phyloP scores from a whole-genome alignment of 148 eudicot species.

The Silene uniflora region DNA sequence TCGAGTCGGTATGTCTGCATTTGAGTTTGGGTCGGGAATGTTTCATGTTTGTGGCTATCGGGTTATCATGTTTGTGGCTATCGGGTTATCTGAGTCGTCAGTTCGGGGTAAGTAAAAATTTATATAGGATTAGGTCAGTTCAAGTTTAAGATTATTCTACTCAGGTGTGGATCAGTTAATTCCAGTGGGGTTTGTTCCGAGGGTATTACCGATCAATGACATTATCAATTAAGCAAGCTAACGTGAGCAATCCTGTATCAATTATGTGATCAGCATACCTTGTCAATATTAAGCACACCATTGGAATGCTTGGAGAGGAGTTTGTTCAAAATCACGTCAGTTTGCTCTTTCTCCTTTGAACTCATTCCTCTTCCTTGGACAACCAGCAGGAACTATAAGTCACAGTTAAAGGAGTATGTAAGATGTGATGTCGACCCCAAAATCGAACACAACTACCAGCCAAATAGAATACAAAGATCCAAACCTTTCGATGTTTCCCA shows the following conservation, averaged over 20 bases:
- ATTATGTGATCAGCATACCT: slow-evolving; percentile 37
- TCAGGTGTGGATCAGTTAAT: no score
- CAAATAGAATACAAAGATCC: not conserved
- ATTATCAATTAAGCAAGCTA: no score
- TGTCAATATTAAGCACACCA: slow-evolving; percentile 65
- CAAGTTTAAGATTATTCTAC: no score
- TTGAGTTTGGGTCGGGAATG: no score
- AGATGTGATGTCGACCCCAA: not conserved
- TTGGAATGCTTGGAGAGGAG: slow-evolving; percentile 71
- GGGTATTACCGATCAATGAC: not conserved
- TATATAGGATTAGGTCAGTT: no score
- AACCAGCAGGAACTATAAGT: slow-evolving; percentile 69
- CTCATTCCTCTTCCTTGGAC: slow-evolving; percentile 96
- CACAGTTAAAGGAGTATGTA: not conserved
- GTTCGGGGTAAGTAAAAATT: no score
- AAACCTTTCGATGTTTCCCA: slow-evolving; percentile 83
- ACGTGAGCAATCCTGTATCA: not conserved
- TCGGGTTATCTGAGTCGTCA: no score
- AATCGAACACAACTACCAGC: not conserved
- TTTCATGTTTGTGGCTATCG: no score
- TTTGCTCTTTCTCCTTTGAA: slow-evolving; percentile 68
- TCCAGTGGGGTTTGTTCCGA: no score
- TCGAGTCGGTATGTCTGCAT: no score
- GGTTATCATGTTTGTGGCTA: no score
- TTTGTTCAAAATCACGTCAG: slow-evolving; percentile 74